Base-by-base conservation (phyloP, 2,329 filamentous ascomycete species). In the Calonectria pauciramosa region DNA sequence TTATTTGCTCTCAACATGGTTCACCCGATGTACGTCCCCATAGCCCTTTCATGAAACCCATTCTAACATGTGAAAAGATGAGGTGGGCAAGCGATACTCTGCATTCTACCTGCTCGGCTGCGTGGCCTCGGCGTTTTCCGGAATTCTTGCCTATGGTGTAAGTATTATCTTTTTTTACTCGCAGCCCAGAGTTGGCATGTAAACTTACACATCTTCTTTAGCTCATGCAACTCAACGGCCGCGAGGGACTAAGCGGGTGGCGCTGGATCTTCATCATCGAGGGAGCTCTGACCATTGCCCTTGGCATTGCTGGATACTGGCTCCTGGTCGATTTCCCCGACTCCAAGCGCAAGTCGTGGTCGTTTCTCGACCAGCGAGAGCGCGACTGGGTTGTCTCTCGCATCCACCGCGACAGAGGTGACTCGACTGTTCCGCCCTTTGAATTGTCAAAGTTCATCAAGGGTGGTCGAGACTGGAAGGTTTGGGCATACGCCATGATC, bases 1-100 rank as follows among this genome's bases (percentile, higher is more conserved):
- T 0, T 95, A 94, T 80, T 86, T 95, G 8, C 88, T 95, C n/a
- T 93, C 91, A 74, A 94, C 92, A 44, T 95, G 93, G 93, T 94
- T 94, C 80, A 93, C 92, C 0, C 85, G 92, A 83, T 93, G 56
- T 63, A 63, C 28, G 56, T 41, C 14, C 23, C 8, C 4, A 23
- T n/a, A 34, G 3, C n/a, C n/a, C 13, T 18, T 20, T 2, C 26
- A 23, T 11, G 23, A 41, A 41, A 30, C 18, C 14, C 4, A 63
- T 28, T 41, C 56, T 63, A 30, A 63, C 34, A 26, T 26, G 9
- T 18, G 56, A 23, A 9, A 63, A 63, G 56, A 91, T 78, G 93
- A 95, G 83, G 88, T 95, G 23, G 93, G 93, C 66, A 93, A 93
- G 82, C 88, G 93, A 65, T 94, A 94, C 80, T 91, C 92, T 0